phyloP scores from a whole-genome alignment of 176 grass and related monocot species.

The Triticum urartu region DNA sequence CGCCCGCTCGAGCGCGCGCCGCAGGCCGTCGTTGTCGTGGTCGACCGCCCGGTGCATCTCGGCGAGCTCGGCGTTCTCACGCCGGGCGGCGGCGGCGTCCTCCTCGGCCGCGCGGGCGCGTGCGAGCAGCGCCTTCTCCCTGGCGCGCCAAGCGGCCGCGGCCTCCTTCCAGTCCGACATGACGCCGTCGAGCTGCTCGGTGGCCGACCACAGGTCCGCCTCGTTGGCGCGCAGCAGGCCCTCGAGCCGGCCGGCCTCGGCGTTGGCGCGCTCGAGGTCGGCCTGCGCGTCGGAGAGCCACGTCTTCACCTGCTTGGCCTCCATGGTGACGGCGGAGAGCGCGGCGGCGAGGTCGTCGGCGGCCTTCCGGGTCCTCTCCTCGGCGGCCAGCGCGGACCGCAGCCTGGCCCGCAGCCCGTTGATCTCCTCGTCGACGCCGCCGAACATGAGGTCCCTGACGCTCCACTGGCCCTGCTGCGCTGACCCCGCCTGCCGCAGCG shows the following conservation, averaged over 20 bases:
- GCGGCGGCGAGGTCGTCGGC: conserved; percentile 56
- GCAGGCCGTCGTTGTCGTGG: conserved; percentile 60
- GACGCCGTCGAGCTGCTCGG: conserved; percentile 41
- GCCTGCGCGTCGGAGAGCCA: conserved; percentile 51
- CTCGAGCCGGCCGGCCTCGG: conserved; percentile 35
- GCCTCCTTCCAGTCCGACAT: conserved; percentile 55
- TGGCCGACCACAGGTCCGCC: conserved; percentile 36
- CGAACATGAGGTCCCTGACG: conserved; percentile 60
- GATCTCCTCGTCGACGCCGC: conserved; percentile 62
- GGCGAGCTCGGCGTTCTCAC: conserved; percentile 40
- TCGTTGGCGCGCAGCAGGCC: conserved; percentile 30
- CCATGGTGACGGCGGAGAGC: conserved; percentile 70
- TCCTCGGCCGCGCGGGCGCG: conserved; percentile 68
- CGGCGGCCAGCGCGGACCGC: conserved; percentile 30
- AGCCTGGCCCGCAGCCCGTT: conserved; percentile 37
- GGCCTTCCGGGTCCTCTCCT: conserved; percentile 64
- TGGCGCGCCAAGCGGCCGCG: conserved; percentile 48
- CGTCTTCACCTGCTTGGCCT: conserved; percentile 62
- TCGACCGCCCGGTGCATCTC: conserved; percentile 32
- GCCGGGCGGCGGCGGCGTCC: conserved; percentile 26
- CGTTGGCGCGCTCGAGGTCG: conserved; percentile 42
- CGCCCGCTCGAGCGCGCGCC: conserved; percentile 60
- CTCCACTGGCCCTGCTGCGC: conserved; percentile 25
- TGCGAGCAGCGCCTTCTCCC: conserved; percentile 65
- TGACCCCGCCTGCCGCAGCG: conserved; percentile 15